Percentiles rank a stretch among this genome's conserved stretches.
Conservation (phyloP, 768 basidiomycete genomes). For the Tubosaeta sp. region DNA sequence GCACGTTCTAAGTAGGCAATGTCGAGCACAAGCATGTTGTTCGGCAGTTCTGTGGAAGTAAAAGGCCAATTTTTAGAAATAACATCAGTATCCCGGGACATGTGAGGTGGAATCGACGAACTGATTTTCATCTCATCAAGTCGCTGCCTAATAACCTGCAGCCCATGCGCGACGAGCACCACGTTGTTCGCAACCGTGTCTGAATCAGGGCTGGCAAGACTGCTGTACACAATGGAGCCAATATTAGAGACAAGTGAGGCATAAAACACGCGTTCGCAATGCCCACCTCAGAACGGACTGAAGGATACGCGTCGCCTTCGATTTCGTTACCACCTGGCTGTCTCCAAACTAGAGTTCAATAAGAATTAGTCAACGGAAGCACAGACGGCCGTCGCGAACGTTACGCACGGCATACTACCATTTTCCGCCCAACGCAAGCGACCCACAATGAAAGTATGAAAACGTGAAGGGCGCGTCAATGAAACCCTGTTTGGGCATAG, state of each 20-base stretch:
- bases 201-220: conserved; percentile 71
- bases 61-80: neutral
- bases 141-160: conserved; percentile 51
- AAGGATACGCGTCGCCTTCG: conserved; percentile 66
- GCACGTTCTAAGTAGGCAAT: conserved; percentile 59
- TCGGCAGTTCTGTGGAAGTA: conserved; percentile 55
- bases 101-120: conserved; percentile 33
- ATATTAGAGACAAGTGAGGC: neutral
- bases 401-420: conserved; percentile 60
- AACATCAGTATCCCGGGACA: neutral
- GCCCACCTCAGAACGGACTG: conserved; percentile 68
- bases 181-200: conserved; percentile 67
- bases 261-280: neutral
- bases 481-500: conserved; percentile 15
- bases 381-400: neutral
- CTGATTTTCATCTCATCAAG: conserved; percentile 81
- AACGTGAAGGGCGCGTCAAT: conserved; percentile 8
- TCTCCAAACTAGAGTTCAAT: conserved; percentile 61
- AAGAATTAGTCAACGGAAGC: conserved; percentile 4
- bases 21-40: conserved; percentile 68
- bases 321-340: conserved; percentile 62
- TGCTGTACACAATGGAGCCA: conserved; percentile 38
- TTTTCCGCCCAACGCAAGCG: conserved; percentile 1
- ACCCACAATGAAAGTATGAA: neutral
- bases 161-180: conserved; percentile 65